Evolutionary conservation across 371 early-diverging fungal genomes (phyloP).

Genomic region (Fennellomyces sp.): DNA sequence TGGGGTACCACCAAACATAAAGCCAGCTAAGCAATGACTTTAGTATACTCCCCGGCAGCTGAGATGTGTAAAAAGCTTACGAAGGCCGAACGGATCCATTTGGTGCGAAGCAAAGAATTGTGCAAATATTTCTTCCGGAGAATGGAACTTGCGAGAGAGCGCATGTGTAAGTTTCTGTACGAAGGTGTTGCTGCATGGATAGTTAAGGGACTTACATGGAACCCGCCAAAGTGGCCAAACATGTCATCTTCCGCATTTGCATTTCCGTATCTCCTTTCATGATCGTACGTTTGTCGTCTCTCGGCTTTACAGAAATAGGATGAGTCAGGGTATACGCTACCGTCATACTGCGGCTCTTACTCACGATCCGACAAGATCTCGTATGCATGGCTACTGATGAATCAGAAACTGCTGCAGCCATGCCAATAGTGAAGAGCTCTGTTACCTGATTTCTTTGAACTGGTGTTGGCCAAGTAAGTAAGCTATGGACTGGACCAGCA

Average conservation of each 20-base stretch:
- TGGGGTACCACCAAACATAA: too few relatives aligned
- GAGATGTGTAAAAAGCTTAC: background rate
- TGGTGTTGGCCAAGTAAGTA: conserved; percentile 25
- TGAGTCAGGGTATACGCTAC: too few relatives aligned
- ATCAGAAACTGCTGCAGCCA: background rate
- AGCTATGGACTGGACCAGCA: conserved; percentile 23
- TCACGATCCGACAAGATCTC: conserved; percentile 15
- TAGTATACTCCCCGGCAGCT: too few relatives aligned
- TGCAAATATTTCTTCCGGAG: conserved; percentile 50
- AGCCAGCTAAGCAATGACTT: too few relatives aligned
- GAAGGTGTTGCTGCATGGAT: background rate
- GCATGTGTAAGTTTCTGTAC: background rate
- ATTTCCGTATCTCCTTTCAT: background rate
- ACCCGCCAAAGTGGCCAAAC: conserved; percentile 30
- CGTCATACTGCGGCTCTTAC: background rate
- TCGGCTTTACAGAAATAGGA: conserved; percentile 29
- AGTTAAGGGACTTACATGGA: conserved; percentile 22
- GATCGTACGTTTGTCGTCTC: conserved; percentile 40
- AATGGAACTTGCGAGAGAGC: conserved; percentile 49
- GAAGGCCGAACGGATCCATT: conserved; percentile 5
- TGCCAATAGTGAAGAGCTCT: conserved; percentile 9
- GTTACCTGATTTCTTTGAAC: conserved; percentile 58
- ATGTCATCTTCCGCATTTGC: background rate
- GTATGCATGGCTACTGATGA: conserved; percentile 4
- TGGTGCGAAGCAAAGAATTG: conserved; percentile 34